These are phyloP conservation scores for Elsinoe australis DNA, from an alignment of 2,329 filamentous ascomycete species.

Conservation along the genomic window DNA sequence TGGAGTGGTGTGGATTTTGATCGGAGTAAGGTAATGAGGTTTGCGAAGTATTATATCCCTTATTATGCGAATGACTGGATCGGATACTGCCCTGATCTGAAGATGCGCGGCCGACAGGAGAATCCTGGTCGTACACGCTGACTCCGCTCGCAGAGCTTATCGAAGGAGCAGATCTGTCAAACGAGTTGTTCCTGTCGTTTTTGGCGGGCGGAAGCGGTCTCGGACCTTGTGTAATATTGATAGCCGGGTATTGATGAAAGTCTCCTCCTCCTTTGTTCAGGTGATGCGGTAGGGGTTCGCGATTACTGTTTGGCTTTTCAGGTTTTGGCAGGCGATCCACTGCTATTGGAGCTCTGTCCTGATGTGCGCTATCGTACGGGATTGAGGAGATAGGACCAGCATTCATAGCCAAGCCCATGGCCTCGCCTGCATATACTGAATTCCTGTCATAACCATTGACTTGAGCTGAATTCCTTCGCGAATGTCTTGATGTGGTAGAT, in stretches of 20 bases:
- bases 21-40: constrained; percentile 40
- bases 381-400: constrained; percentile 82
- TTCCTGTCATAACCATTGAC: constrained; percentile 23
- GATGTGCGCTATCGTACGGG: constrained; percentile 65
- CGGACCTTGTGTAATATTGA: constrained; percentile 52
- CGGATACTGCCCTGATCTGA: constrained; percentile 60
- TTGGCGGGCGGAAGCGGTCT: constrained; percentile 50
- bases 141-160: constrained; percentile 14
- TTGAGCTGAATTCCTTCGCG: constrained; percentile 52
- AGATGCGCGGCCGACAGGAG: constrained; percentile 49
- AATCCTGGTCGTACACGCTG: constrained; percentile 30
- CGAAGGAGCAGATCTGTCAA: constrained; percentile 19
- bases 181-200: constrained; percentile 63
- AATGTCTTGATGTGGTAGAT: constrained; percentile 56
- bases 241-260: constrained; percentile 81
- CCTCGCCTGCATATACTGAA: constrained; percentile 31
- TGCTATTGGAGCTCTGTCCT: constrained; percentile 62
- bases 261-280: constrained; percentile 69
- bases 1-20: constrained; percentile 3
- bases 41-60: constrained; percentile 53
- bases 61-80: constrained; percentile 53
- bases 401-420: constrained; percentile 59
- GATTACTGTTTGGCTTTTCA: constrained; percentile 51
- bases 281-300: constrained; percentile 74
- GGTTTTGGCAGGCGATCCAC: constrained; percentile 65